Conservation (phyloP, 305 asterid species). For the Plantago lanceolata region DNA sequence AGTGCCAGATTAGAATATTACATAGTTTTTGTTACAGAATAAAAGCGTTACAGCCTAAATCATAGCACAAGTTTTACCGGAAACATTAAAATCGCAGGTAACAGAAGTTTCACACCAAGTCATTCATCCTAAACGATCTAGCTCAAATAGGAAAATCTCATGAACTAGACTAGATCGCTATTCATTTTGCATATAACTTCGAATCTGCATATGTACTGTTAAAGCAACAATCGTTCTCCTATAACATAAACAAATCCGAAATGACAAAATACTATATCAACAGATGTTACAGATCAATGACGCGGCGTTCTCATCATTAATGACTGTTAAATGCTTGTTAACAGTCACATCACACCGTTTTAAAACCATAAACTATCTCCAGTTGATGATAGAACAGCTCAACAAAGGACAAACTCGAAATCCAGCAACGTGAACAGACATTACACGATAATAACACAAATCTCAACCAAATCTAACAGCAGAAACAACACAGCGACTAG, state of each 20-base stretch:
- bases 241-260: not conserved
- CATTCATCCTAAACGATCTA: constrained; percentile 14
- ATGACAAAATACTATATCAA: not conserved
- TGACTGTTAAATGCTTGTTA: not conserved
- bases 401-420: not conserved
- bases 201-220: not conserved
- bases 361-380: not conserved
- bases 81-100: not conserved
- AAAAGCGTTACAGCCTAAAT: not conserved
- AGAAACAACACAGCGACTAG: not conserved
- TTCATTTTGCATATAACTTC: not conserved
- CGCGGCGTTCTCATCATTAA: not conserved
- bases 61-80: no score
- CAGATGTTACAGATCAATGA: not conserved
- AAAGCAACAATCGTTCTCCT: not conserved
- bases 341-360: not conserved
- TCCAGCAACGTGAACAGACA: not conserved
- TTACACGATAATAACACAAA: not conserved
- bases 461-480: constrained; percentile 12
- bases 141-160: not conserved
- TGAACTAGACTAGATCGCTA: not conserved
- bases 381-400: no score
- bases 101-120: constrained; percentile 9
- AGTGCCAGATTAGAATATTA: not conserved
- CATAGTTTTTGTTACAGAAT: not conserved